phyloP scores from a whole-genome alignment of 441 rosid species.

The Gossypium schwendimanii region DNA sequence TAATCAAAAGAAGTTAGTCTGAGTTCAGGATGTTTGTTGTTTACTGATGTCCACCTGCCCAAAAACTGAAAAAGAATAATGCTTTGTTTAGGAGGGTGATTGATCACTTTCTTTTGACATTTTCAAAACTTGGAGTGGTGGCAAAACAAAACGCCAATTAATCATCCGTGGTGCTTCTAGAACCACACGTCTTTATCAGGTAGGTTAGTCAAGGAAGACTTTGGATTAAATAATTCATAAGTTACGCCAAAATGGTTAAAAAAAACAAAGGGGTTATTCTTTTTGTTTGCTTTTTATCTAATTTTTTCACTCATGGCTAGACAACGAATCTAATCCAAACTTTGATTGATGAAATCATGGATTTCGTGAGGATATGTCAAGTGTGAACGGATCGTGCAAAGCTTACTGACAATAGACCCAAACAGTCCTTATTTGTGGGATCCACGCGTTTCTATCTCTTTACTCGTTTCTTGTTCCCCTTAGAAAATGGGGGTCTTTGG shows the following conservation, averaged over 20 bases:
- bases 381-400: background rate
- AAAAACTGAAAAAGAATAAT: background rate
- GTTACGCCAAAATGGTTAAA: no score
- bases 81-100: background rate
- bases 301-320: no score
- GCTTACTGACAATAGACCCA: background rate
- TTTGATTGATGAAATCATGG: no score
- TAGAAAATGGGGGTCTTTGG: background rate
- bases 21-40: no score
- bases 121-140: background rate
- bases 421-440: background rate
- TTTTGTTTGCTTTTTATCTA: no score
- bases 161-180: no score
- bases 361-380: background rate
- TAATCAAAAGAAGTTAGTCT: background rate
- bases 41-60: background rate
- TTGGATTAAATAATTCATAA: no score
- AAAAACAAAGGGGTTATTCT: no score
- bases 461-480: background rate
- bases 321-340: no score
- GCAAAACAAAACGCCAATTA: no score
- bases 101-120: background rate
- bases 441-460: conserved; percentile 16
- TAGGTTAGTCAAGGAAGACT: no score
- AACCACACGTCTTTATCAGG: no score